These are phyloP conservation scores for Psilocybe azurescens DNA, from an alignment of 768 basidiomycete species.

Conservation along the genomic window DNA sequence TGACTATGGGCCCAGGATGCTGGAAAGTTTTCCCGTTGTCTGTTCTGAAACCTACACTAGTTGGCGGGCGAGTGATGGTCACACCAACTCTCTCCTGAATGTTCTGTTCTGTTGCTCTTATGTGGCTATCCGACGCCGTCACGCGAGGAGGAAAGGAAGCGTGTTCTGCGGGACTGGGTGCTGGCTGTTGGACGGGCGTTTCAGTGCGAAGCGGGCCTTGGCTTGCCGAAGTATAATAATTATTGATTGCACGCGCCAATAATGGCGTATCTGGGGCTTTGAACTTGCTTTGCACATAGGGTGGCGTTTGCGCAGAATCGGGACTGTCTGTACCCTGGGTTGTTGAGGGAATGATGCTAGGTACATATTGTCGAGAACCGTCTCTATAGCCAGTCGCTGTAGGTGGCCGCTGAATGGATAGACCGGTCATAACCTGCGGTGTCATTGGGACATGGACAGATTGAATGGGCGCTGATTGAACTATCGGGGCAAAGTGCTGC, in stretches of 20 bases:
- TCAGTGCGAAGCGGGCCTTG: not conserved
- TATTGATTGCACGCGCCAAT: not conserved
- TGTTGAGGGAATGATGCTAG: not conserved
- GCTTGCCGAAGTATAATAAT: not conserved
- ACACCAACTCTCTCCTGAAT: conserved; percentile 9
- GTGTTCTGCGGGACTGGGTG: not conserved
- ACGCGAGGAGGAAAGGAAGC: not conserved
- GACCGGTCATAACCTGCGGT: not conserved
- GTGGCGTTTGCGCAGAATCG: not conserved
- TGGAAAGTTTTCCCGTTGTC: not conserved
- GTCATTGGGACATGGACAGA: not conserved
- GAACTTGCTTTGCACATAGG: not conserved
- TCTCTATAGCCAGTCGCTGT: conserved; percentile 5
- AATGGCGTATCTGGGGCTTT: not conserved
- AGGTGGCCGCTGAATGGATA: conserved; percentile 9
- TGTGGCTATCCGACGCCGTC: not conserved
- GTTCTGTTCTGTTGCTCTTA: not conserved
- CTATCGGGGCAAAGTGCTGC: not conserved
- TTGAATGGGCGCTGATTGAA: not conserved
- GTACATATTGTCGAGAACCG: not conserved
- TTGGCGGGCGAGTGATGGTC: conserved; percentile 8
- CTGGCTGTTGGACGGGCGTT: not conserved
- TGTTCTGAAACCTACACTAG: conserved; percentile 11
- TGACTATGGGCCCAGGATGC: not conserved
- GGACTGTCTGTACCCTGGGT: not conserved